Evolutionary conservation across 495 filamentous ascomycete species (phyloP).

Genomic region (Glarea lozoyensis): DNA sequence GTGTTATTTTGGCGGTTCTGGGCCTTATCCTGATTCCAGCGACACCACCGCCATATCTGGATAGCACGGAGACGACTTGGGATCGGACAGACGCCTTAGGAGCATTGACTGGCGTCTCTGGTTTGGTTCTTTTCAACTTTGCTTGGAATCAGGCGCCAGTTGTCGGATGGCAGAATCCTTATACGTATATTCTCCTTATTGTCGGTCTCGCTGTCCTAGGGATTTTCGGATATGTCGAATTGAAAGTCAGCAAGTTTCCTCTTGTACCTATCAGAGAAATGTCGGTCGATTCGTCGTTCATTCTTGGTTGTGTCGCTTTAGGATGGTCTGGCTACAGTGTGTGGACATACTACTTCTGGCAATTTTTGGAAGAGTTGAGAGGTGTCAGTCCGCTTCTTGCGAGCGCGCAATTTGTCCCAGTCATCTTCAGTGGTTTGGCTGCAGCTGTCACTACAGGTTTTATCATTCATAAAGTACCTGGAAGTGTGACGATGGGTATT

Average conservation of each 20-base stretch:
- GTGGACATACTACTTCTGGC: slow-evolving; percentile 47
- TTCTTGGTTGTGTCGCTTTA: slow-evolving; percentile 42
- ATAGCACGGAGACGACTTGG: slow-evolving; percentile 15
- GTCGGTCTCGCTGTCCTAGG: slow-evolving; percentile 41
- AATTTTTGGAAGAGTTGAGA: slow-evolving; percentile 43
- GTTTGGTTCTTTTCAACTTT: slow-evolving; percentile 50
- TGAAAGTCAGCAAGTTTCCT: slow-evolving; percentile 28
- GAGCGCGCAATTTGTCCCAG: slow-evolving; percentile 35
- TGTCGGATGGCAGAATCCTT: slow-evolving; percentile 47
- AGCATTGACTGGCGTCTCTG: slow-evolving; percentile 39
- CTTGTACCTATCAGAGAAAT: slow-evolving; percentile 45
- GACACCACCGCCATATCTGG: slow-evolving; percentile 20
- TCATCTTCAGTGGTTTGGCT: slow-evolving; percentile 34
- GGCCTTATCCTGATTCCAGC: slow-evolving; percentile 41
- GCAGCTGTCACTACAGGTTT: slow-evolving; percentile 41
- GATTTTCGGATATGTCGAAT: slow-evolving; percentile 44
- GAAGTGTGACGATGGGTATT: slow-evolving; percentile 40
- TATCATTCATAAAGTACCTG: slow-evolving; percentile 30
- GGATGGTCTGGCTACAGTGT: slow-evolving; percentile 59
- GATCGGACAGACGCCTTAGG: slow-evolving; percentile 40
- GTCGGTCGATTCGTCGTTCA: slow-evolving; percentile 39
- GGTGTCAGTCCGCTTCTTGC: slow-evolving; percentile 37
- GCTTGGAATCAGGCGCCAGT: slow-evolving; percentile 53
- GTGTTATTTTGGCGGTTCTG: slow-evolving; percentile 28
- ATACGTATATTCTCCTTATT: slow-evolving; percentile 46